These are phyloP conservation scores for Trichoderma reesei DNA, from an alignment of 495 filamentous ascomycete genomes.

Conservation along the genomic window DNA sequence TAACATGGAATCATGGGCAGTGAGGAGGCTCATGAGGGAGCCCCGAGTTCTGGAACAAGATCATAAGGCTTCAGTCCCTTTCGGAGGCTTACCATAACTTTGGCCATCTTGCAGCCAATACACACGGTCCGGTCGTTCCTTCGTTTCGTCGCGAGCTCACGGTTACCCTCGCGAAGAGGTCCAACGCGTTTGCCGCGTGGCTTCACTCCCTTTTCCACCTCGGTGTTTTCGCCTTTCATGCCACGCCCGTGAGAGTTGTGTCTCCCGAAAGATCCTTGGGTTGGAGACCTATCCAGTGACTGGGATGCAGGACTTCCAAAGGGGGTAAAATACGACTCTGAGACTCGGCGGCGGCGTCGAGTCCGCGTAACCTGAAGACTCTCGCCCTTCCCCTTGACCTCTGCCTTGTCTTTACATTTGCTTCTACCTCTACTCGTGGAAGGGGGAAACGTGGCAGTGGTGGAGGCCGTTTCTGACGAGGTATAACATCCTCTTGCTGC, in stretches of 20 bases:
- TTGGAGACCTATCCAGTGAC: not conserved
- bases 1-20: not conserved
- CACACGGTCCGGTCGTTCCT: not conserved
- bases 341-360: too few species aligned
- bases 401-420: too few species aligned
- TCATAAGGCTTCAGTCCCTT: not conserved
- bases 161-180: not conserved
- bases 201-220: not conserved
- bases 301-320: not conserved
- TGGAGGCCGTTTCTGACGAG: too few species aligned
- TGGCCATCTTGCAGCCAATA: slow-evolving; percentile 6
- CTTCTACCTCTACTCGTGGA: too few species aligned
- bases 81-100: not conserved
- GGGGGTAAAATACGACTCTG: too few species aligned
- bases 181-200: not conserved
- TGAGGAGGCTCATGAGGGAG: not conserved
- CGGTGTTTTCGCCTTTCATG: not conserved
- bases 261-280: not conserved
- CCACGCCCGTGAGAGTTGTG: not conserved
- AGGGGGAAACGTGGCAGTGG: too few species aligned
- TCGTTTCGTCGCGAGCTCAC: not conserved
- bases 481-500: too few species aligned
- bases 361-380: too few species aligned
- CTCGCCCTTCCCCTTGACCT: too few species aligned
- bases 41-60: not conserved